Conservation (phyloP, 352 stramenopile genomes). For the Pythium rhizo-oryzae region DNA sequence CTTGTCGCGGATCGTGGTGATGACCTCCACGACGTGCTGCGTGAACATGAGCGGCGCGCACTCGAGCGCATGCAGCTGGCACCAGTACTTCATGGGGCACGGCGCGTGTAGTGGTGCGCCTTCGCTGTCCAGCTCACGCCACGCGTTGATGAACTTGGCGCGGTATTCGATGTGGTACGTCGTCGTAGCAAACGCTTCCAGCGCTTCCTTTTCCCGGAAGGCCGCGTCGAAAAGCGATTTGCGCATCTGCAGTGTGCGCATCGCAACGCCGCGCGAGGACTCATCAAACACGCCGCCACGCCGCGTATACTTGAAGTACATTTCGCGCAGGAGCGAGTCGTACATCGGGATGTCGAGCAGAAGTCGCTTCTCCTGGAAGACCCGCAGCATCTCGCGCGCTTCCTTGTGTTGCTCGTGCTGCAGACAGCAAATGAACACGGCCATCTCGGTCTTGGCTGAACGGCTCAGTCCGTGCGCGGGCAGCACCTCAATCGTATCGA, state of each 20-base stretch:
- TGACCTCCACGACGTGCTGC: slow-evolving; percentile 66
- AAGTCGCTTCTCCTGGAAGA: slow-evolving; percentile 47
- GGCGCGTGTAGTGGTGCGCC: slow-evolving; percentile 7
- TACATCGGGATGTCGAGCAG: slow-evolving; percentile 67
- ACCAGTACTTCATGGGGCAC: slow-evolving; percentile 57
- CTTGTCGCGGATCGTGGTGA: slow-evolving; percentile 76
- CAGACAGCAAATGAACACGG: slow-evolving; percentile 67
- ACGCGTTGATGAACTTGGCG: neutral
- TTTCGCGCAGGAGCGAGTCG: slow-evolving; percentile 71
- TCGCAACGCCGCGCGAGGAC: slow-evolving; percentile 52
- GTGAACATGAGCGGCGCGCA: slow-evolving; percentile 72
- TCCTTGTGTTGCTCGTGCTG: slow-evolving; percentile 43
- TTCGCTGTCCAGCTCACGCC: slow-evolving; percentile 4
- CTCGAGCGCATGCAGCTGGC: slow-evolving; percentile 36
- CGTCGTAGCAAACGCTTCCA: slow-evolving; percentile 31
- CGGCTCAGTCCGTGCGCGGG: slow-evolving; percentile 43
- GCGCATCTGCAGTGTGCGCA: slow-evolving; percentile 62
- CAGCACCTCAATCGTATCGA: slow-evolving; percentile 52
- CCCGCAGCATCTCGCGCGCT: slow-evolving; percentile 42
- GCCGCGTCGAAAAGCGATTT: slow-evolving; percentile 59
- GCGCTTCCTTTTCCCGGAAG: slow-evolving; percentile 42
- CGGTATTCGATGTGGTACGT: slow-evolving; percentile 12
- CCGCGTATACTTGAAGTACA: slow-evolving; percentile 81
- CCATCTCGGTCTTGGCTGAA: slow-evolving; percentile 60
- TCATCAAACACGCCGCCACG: slow-evolving; percentile 61